Percentiles rank a stretch among this genome's conserved stretches.
Conservation (phyloP, 208 protist species). For the Leishmania braziliensis region DNA sequence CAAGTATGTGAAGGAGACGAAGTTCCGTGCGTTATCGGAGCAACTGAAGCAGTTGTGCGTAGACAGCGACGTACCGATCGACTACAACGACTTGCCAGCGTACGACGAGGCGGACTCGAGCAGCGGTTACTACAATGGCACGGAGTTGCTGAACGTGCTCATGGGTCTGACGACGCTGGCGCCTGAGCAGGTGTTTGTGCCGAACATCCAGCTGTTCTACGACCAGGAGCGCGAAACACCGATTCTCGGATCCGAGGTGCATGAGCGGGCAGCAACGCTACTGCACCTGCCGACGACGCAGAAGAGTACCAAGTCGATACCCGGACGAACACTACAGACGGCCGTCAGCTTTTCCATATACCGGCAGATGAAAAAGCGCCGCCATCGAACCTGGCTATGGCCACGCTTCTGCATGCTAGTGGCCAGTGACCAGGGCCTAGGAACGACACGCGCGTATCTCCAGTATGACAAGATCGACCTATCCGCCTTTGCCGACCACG, state of each 20-base stretch:
- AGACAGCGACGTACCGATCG: constrained; percentile 21
- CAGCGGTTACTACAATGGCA: constrained; percentile 42
- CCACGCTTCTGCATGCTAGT: constrained; percentile 76
- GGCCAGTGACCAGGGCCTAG: constrained; percentile 14
- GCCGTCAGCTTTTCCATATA: constrained; percentile 64
- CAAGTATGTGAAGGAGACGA: constrained; percentile 33
- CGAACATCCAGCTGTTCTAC: constrained; percentile 32
- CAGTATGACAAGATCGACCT: constrained; percentile 63
- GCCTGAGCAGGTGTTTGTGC: constrained; percentile 40
- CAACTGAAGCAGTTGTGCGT: constrained; percentile 44
- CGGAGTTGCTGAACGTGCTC: constrained; percentile 49
- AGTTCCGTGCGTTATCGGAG: constrained; percentile 17
- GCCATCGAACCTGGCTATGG: constrained; percentile 27
- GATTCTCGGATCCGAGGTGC: constrained; percentile 13
- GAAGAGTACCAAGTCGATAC: constrained; percentile 39
- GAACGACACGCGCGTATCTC: constrained; percentile 36
- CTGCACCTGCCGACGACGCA: constrained; percentile 64
- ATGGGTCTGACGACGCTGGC: constrained; percentile 61
- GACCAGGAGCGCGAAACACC: constrained; percentile 23
- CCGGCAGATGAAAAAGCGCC: constrained; percentile 13
- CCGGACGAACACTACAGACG: constrained; percentile 49
- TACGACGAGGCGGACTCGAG: constrained; percentile 43
- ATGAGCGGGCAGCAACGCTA: constrained; percentile 37
- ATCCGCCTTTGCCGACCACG: neutral
- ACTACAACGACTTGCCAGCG: constrained; percentile 47